Evolutionary conservation across 176 grass and related monocot genomes (phyloP), one percentile per base, ranked within the genome.

Genomic region (Ampelocalamus luodianensis): DNA sequence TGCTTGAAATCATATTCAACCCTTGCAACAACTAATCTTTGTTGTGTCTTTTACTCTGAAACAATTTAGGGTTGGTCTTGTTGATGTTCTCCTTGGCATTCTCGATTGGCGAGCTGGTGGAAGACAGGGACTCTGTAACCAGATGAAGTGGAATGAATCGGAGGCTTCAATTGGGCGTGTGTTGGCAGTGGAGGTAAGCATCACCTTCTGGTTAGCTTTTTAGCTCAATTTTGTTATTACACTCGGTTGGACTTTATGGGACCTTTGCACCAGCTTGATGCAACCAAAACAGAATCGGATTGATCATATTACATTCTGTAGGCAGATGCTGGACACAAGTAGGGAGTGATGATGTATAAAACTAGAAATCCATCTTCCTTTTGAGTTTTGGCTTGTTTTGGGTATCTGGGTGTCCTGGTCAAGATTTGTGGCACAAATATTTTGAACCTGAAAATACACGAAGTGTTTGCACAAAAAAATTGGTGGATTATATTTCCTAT

Each of bases 111-210:
- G 96, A 85, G 91, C 91, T 92, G 93, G 93, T 87, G 96, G 96
- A 79, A 92, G 91, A 72, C 91, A 92, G 79, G 96, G 96, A 72
- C 83, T 99, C 45, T 91, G 90, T 79, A 89, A 80, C 58, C 93
- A 99, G 86, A 99, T 99, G 96, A 99, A 99, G 82, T 99, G 96
- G 96, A 99, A 94, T 83, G 96, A 99, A 80, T 95, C 96, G 40
- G 96, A 99, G 81, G 96, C 96, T 86, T 93, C 96, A 45, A 94
- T 99, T 45, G 96, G 93, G 36, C 96, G 93, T 85, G 96, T 99
- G 16, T 86, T 99, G 79, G 96, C 93, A 65, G 93, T 99, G 60
- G 96, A 99, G 93, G 96, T 99, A 94, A 72, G n/a, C 15, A 51
- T 76, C 15, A 23, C 65, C 1, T 81, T 61, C 18, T 77, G 34